A percentile compares a stretch with the other conserved stretches of the same genome.
phyloP scores from a whole-genome alignment of 768 basidiomycete species.

The Strobilomyces dryophilus region DNA sequence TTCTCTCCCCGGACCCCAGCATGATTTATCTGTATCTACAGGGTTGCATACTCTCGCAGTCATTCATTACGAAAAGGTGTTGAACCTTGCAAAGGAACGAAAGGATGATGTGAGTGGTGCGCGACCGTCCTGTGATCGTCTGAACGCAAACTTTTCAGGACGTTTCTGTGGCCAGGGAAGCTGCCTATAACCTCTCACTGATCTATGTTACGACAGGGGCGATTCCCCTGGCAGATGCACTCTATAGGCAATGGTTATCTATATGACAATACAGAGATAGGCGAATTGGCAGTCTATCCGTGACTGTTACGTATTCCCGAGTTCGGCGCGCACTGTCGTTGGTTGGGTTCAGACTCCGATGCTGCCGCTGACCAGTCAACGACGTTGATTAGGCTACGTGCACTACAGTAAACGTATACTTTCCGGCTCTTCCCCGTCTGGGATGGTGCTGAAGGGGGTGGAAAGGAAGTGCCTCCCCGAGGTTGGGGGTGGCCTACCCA shows the following conservation, averaged over 20 bases:
- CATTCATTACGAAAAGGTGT: constrained; percentile 76
- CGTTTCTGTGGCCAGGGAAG: constrained; percentile 9
- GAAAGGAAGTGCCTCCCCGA: no score
- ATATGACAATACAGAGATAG: constrained; percentile 37
- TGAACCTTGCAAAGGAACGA: constrained; percentile 52
- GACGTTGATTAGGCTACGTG: no score
- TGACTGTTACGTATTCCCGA: no score
- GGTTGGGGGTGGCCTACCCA: no score
- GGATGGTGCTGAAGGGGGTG: no score
- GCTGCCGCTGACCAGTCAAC: no score
- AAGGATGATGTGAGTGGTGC: neutral
- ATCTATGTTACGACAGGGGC: constrained; percentile 82
- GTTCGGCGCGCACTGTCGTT: no score
- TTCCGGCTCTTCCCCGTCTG: no score
- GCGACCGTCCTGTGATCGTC: neutral
- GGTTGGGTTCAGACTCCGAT: no score
- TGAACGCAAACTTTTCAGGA: constrained; percentile 2
- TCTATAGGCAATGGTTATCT: constrained; percentile 82
- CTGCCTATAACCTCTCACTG: constrained; percentile 60
- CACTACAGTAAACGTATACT: no score
- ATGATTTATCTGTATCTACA: constrained; percentile 30
- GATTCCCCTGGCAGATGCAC: constrained; percentile 57
- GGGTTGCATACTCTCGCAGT: constrained; percentile 80
- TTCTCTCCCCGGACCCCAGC: neutral
- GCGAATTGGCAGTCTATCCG: neutral